Evolutionary conservation across 2,329 filamentous ascomycete genomes (phyloP), one percentile per base, ranked within the genome.

Genomic region (Paracoccidioides lutzii): DNA sequence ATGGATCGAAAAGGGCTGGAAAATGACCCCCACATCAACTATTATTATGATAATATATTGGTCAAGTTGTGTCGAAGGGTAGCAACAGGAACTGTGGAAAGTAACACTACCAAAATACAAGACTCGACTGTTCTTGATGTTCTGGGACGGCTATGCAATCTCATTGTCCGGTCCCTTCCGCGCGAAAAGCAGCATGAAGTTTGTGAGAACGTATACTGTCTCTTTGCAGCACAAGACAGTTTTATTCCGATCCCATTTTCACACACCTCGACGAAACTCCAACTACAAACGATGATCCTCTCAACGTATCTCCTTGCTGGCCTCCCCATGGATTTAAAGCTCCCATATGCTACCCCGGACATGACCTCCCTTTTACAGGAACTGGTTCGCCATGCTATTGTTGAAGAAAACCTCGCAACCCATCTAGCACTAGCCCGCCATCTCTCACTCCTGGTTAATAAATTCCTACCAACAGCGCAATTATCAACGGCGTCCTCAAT

Each of bases 121-220:
- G 76, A 83, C 59, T 73, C 78, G 52, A 68, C 70, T 4, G 76
- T 79, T 5, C 67, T 84, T 6, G 81, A 85, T 57, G 73, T 81
- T 5, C 74, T 84, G 15, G 83, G 82, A 28, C 75, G 80, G 45
- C 75, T 85, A 40, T 77, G 76, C 63, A 83, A 80, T 60, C 68
- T 82, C 48, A 79, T 85, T 48, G 71, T 85, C 37, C 73, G 79
- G 48, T 72, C 76, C 12, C 75, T 82, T 52, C 72, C 78, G 1
- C 71, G 73, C 38, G 70, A 76, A 49, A 77, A 79, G 54, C 76
- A 81, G 60, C 72, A 75, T 9, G 66, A 73, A 53, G 73, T 80
- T n/a, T 71, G 76, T 2, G 63, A 72, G n/a, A 78, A 81, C 57
- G 62, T 80, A 10, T 82, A 81, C 59, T 75, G 71, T 7, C 69